Conservation (phyloP, 257 asterid genomes). For the Solanum chmielewskii region DNA sequence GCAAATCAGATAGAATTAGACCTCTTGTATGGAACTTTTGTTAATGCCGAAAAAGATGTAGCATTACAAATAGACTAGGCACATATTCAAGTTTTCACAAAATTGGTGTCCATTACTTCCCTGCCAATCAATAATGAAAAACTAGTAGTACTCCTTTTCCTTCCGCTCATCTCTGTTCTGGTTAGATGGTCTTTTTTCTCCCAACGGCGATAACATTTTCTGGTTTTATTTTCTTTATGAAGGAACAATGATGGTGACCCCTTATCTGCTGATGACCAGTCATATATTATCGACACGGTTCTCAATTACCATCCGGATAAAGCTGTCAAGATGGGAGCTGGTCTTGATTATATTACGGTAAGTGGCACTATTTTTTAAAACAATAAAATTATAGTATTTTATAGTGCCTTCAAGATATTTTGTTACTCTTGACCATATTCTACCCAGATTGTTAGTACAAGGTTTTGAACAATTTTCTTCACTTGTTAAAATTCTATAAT, state of each 20-base stretch:
- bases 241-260: constrained; percentile 91
- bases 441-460: not conserved
- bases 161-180: not conserved
- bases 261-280: constrained; percentile 70
- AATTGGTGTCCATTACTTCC: not conserved
- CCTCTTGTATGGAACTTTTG: not conserved
- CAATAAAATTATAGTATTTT: not conserved
- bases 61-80: not conserved
- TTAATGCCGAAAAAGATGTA: not conserved
- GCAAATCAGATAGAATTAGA: not conserved
- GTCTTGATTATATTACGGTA: constrained; percentile 70
- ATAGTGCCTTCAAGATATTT: not conserved
- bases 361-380: not conserved
- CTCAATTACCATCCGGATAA: constrained; percentile 82
- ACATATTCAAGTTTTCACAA: not conserved
- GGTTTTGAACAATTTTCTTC: not conserved
- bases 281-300: constrained; percentile 55
- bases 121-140: not conserved
- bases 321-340: constrained; percentile 68
- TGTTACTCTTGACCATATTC: not conserved
- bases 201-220: not conserved
- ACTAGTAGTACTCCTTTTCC: not conserved
- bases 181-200: not conserved
- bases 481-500: not conserved
- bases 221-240: constrained; percentile 6